Conservation (phyloP, 31 red algal species). For the Bonnemaisonia californica region DNA sequence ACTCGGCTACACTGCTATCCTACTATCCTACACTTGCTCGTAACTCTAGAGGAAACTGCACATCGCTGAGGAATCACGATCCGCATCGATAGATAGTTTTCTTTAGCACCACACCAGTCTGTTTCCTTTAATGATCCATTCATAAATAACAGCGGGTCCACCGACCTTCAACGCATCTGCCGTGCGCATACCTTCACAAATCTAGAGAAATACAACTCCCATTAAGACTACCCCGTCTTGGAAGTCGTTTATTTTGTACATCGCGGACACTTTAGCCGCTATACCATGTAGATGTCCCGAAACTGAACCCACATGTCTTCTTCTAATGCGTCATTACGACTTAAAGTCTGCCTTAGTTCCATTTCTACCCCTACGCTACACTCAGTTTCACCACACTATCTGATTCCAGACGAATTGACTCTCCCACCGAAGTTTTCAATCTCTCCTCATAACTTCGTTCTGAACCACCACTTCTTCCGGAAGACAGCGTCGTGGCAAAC, state of each 20-base stretch:
- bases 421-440: neutral
- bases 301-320: neutral
- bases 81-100: no score
- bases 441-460: neutral
- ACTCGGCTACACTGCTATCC: no score
- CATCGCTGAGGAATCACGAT: no score
- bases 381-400: constrained; percentile 34
- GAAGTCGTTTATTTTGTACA: neutral
- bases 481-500: neutral
- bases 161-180: no score
- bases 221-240: no score
- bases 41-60: no score
- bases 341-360: neutral
- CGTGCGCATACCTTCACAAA: no score
- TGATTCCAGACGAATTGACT: neutral
- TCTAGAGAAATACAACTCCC: no score
- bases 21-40: no score
- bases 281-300: neutral
- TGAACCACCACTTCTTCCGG: neutral
- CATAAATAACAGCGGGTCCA: no score
- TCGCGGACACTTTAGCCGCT: neutral
- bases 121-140: no score
- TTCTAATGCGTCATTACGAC: neutral
- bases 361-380: neutral
- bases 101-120: no score